A percentile compares a stretch with the other conserved stretches of the same genome.
Evolutionary conservation across 202 grass and related monocot species (phyloP).

Genomic region (Panicum virgatum): DNA sequence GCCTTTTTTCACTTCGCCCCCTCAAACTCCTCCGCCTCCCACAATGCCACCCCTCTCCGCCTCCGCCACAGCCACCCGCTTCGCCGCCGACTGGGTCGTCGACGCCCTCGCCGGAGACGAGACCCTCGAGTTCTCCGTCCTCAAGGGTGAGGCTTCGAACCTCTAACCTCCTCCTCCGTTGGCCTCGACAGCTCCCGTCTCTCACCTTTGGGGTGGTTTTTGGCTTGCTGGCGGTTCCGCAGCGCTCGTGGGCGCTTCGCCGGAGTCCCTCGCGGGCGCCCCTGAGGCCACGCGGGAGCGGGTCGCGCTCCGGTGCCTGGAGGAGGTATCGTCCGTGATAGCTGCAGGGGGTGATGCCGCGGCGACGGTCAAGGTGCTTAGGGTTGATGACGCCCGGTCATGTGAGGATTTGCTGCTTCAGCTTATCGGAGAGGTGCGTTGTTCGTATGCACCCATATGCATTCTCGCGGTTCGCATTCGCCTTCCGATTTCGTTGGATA

Average conservation of each 20-base stretch:
- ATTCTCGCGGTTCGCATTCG: not conserved
- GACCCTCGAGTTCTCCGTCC: slow-evolving; percentile 6
- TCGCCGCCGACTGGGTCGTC: slow-evolving; percentile 31
- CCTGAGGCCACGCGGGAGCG: slow-evolving; percentile 34
- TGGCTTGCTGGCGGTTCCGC: not conserved
- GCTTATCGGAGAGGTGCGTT: slow-evolving; percentile 28
- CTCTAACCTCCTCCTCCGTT: not conserved
- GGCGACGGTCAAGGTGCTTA: slow-evolving; percentile 11
- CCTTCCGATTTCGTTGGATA: not conserved
- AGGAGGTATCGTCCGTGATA: not conserved
- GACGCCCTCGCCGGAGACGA: slow-evolving; percentile 45
- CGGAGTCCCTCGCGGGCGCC: slow-evolving; percentile 21
- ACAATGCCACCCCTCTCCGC: not conserved
- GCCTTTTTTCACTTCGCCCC: not conserved
- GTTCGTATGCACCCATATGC: not conserved
- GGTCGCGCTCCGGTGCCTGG: slow-evolving; percentile 40
- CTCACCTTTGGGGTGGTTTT: not conserved
- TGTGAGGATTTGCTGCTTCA: slow-evolving; percentile 37
- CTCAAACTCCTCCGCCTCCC: not conserved
- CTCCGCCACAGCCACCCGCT: slow-evolving; percentile 24
- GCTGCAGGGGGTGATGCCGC: not conserved
- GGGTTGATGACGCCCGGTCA: slow-evolving; percentile 29
- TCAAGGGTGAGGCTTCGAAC: slow-evolving; percentile 7
- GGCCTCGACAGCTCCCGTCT: not conserved
- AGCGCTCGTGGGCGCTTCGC: slow-evolving; percentile 23